Percentiles rank a stretch among this genome's conserved stretches.
phyloP scores from a whole-genome alignment of 202 grass and related monocot genomes.

The Dendrocalamus latiflorus region DNA sequence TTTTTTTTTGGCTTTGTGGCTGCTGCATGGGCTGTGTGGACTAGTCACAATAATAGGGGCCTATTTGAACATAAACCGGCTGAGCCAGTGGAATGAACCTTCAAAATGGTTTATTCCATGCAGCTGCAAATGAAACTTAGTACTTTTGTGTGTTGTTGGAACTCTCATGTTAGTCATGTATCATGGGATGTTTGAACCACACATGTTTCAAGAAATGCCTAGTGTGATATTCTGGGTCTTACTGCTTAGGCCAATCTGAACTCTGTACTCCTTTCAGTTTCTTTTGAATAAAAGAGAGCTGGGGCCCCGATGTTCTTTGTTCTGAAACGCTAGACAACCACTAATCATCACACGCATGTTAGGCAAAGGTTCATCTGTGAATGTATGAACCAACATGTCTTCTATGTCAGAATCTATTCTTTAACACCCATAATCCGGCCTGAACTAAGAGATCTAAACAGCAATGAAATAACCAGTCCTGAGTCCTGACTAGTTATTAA shows the following conservation, averaged over 20 bases:
- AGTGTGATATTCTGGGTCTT: not conserved
- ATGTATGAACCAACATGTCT: not conserved
- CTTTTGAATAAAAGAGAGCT: too few species aligned
- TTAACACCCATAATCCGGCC: not conserved
- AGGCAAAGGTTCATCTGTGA: not conserved
- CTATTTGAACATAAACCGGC: not conserved
- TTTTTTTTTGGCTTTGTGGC: not conserved
- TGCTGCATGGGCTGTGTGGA: not conserved
- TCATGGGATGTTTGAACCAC: not conserved
- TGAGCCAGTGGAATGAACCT: not conserved
- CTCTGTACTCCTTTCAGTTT: not conserved
- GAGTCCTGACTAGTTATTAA: not conserved
- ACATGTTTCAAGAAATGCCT: not conserved
- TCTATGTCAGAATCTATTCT: not conserved
- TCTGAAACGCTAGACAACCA: not conserved
- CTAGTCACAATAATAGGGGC: not conserved
- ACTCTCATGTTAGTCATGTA: not conserved
- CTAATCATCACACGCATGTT: not conserved
- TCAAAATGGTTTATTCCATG: not conserved
- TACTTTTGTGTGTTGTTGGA: not conserved
- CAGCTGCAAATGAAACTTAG: not conserved
- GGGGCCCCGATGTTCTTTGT: too few species aligned
- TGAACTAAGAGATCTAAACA: not conserved
- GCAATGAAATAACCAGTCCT: not conserved
- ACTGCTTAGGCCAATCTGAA: not conserved